phyloP scores from a whole-genome alignment of 1,139 yeast genomes.

The Debaryomyces coudertii region DNA sequence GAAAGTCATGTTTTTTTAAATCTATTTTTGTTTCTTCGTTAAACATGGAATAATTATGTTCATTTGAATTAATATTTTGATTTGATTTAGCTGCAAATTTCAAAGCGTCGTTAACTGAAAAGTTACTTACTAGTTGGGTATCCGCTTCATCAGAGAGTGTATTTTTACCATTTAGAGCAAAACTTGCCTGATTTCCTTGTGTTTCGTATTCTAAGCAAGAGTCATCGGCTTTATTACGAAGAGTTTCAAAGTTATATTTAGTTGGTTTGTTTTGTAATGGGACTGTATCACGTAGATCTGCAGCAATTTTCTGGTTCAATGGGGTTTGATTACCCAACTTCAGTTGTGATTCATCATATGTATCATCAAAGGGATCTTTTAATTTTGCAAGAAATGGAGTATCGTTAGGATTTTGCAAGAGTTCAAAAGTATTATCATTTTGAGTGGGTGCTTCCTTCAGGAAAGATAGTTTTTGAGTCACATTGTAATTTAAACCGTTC shows the following conservation, averaged over 20 bases:
- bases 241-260: neutral
- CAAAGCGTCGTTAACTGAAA: neutral
- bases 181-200: conserved; percentile 1
- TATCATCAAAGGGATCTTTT: conserved; percentile 15
- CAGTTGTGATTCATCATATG: conserved; percentile 6
- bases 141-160: neutral
- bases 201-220: conserved; percentile 6
- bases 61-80: neutral
- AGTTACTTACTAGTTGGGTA: conserved; percentile 7
- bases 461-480: neutral
- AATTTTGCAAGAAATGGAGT: conserved; percentile 16
- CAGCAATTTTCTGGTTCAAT: neutral
- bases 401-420: conserved; percentile 12
- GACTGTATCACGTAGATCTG: neutral
- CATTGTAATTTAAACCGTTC: neutral
- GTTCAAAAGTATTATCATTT: conserved; percentile 12
- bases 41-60: neutral
- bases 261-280: neutral
- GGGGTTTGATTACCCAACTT: neutral
- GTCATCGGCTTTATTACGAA: conserved; percentile 5
- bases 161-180: neutral
- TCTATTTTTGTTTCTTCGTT: conserved; percentile 1
- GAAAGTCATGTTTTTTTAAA: neutral
- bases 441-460: conserved; percentile 9
- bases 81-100: conserved; percentile 1